A percentile compares a stretch with the other conserved stretches of the same genome.
phyloP scores from a whole-genome alignment of 2,329 filamentous ascomycete genomes.

The Colletotrichum sp. region DNA sequence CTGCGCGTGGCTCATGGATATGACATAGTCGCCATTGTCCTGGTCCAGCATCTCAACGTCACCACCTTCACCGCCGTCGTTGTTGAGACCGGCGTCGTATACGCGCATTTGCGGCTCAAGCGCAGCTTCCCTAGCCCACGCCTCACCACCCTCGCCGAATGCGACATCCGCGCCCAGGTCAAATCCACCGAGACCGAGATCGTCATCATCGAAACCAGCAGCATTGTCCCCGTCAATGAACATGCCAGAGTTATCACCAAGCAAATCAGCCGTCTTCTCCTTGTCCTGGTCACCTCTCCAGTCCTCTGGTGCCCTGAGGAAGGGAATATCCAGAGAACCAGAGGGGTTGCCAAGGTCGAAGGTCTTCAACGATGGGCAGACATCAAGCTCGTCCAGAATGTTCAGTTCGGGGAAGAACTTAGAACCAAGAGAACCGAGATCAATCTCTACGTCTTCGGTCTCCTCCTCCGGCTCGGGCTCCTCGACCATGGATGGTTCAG shows the following conservation, averaged over 20 bases:
- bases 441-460: conserved; percentile 69
- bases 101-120: conserved; percentile 86
- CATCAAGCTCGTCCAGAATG: conserved; percentile 81
- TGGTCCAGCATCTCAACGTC: conserved; percentile 66
- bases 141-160: conserved; percentile 95
- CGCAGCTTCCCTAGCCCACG: conserved; percentile 90
- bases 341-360: conserved; percentile 90
- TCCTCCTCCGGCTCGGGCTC: conserved; percentile 43
- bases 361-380: conserved; percentile 92
- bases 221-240: conserved; percentile 88
- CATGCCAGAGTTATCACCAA: conserved; percentile 76
- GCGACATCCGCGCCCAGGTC: conserved; percentile 75
- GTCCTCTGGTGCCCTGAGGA: conserved; percentile 87
- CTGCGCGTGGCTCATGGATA: conserved; percentile 74
- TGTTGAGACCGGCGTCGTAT: conserved; percentile 67
- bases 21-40: conserved; percentile 74
- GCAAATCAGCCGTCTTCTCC: conserved; percentile 57
- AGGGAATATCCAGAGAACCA: conserved; percentile 86
- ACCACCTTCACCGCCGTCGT: conserved; percentile 57
- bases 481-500: conserved; percentile 26
- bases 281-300: conserved; percentile 77
- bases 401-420: conserved; percentile 87
- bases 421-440: conserved; percentile 74
- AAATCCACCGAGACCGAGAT: conserved; percentile 71
- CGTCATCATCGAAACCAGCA: conserved; percentile 74